phyloP scores from a whole-genome alignment of 345 rosid genomes.

The Citrus reticulata region DNA sequence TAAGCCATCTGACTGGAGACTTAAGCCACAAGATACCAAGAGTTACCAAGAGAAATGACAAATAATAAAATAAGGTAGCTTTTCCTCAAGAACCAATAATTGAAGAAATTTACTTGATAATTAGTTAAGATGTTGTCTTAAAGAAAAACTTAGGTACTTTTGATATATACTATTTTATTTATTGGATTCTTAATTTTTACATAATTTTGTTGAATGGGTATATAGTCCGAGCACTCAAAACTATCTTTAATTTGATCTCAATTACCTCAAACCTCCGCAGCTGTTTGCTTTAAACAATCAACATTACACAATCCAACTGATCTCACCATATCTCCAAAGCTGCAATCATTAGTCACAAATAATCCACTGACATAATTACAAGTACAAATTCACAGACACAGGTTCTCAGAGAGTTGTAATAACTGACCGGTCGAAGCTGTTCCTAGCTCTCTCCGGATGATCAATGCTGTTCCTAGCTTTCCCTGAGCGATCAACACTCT shows the following conservation, averaged over 20 bases:
- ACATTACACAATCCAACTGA: conserved; percentile 76
- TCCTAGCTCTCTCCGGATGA: conserved; percentile 62
- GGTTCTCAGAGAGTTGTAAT: background rate
- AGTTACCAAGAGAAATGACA: background rate
- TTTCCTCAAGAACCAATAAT: too few species aligned
- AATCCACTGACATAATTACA: background rate
- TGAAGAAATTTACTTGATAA: too few species aligned
- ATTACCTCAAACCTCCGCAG: conserved; percentile 31
- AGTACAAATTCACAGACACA: background rate
- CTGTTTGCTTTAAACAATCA: conserved; percentile 63
- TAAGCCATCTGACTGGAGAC: background rate
- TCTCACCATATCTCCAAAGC: conserved; percentile 78
- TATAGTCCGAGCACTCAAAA: background rate
- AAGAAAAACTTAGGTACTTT: too few species aligned
- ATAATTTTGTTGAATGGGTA: too few species aligned
- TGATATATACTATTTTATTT: too few species aligned
- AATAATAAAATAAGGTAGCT: too few species aligned
- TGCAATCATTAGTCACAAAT: conserved; percentile 21
- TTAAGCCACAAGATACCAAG: background rate
- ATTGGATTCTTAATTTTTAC: background rate
- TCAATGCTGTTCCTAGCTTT: conserved; percentile 64
- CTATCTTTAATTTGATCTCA: too few species aligned
- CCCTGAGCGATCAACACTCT: conserved; percentile 41
- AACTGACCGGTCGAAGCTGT: conserved; percentile 76
- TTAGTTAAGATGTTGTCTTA: too few species aligned